phyloP scores from a whole-genome alignment of 2,329 filamentous ascomycete species.

The Verticillium tricorpus region DNA sequence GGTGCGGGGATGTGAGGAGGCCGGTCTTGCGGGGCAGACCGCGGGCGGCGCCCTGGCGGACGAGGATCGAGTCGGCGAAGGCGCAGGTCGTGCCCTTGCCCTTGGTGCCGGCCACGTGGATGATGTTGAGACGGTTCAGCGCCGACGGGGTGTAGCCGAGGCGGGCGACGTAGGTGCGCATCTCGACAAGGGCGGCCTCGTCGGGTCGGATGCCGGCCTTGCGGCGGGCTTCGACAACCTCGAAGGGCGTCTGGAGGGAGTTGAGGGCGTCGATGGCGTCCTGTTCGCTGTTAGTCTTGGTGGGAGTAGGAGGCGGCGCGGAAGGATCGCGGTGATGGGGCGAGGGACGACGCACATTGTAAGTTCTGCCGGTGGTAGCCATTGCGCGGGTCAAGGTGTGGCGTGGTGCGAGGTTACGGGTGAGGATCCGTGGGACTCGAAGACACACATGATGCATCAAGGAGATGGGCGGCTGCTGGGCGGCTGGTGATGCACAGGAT shows the following conservation, averaged over 20 bases:
- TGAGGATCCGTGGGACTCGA: slow-evolving; percentile 7
- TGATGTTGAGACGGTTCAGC: slow-evolving; percentile 57
- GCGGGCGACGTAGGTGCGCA: slow-evolving; percentile 70
- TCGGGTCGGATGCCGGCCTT: slow-evolving; percentile 71
- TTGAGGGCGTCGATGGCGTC: slow-evolving; percentile 85
- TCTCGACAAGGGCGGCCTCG: slow-evolving; percentile 66
- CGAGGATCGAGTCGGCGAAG: slow-evolving; percentile 60
- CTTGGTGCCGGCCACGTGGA: slow-evolving; percentile 73
- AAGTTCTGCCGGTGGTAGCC: slow-evolving; percentile 8
- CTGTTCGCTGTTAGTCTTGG: slow-evolving; percentile 38
- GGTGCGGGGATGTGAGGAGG: slow-evolving; percentile 65
- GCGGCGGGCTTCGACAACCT: slow-evolving; percentile 71
- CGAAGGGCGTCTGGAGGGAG: slow-evolving; percentile 83
- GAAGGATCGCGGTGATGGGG: no score
- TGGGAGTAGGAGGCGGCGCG: neutral
- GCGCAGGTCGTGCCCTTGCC: slow-evolving; percentile 68
- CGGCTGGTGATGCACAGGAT: neutral
- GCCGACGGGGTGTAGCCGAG: slow-evolving; percentile 67
- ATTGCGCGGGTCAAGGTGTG: slow-evolving; percentile 6
- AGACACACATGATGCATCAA: slow-evolving; percentile 14
- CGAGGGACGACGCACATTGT: slow-evolving; percentile 8
- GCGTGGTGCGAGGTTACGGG: neutral
- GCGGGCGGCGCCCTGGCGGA: slow-evolving; percentile 36
- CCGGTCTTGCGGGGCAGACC: slow-evolving; percentile 44
- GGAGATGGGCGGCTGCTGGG: neutral